Evolutionary conservation across 1,284 basidiomycete species (phyloP), one percentile per base, ranked within the genome.

Genomic region (Xerocomus alliaceus): DNA sequence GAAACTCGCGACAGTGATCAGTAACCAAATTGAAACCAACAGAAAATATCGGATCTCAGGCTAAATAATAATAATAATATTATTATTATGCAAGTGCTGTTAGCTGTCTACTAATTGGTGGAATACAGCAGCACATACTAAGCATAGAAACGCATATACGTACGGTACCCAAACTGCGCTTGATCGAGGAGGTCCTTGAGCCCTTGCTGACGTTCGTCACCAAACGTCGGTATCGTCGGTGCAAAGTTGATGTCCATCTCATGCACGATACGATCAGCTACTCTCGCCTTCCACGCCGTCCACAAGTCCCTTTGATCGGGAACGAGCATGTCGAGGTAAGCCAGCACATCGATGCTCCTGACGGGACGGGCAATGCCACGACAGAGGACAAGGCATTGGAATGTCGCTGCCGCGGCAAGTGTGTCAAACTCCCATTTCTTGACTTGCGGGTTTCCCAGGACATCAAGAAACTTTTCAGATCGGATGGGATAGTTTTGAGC

Each of bases 401-500:
- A 63, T 20, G 62, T 62, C 17, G 50, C 56, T 37, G 59, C 54
- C 1, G 61, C 50, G 0, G 53, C 53, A 2, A 20, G 15, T 0
- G 61, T 63, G 10, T 56, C 39, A 31, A 64, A 63, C 28, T 48
- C 12, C 63, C 63, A 64, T 54, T 52, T 56, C 49, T 37, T 44
- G n/a, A 63, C 46, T 1, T 3, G 51, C 17, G 64, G 64, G 2
- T 54, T 28, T 15, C 64, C 53, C 13, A 65, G 58, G 13, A 51
- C 37, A 4, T 61, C 45, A 15, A 65, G 37, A 22, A 65, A 22
- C 29, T 54, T 58, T 9, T 17, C 41, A 4, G 45, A 29, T 13
- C 45, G 52, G 24, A 65, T 37, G 17, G 48, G 59, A 34, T 62
- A 62, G 9, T 54, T 26, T 32, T 12, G 44, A 20, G 52, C 7